These are phyloP conservation scores for Coemansia sp. DNA, from an alignment of 192 early-diverging fungal genomes.

Conservation along the genomic window DNA sequence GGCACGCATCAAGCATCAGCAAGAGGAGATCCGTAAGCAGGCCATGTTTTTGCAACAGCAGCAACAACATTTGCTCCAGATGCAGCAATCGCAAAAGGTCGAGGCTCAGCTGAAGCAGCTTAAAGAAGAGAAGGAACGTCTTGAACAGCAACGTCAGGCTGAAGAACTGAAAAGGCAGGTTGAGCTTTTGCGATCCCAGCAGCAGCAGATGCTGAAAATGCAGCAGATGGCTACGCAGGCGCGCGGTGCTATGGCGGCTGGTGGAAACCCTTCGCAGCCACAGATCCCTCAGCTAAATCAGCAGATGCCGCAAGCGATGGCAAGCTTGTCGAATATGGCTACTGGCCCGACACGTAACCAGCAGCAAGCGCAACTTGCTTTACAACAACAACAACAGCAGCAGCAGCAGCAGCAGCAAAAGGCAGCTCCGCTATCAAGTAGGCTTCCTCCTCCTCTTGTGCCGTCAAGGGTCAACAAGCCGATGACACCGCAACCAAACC, in stretches of 20 bases:
- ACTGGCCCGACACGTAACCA: neutral
- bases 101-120: conserved; percentile 52
- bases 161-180: conserved; percentile 44
- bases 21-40: conserved; percentile 50
- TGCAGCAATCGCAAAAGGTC: conserved; percentile 54
- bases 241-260: conserved; percentile 9
- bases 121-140: conserved; percentile 41
- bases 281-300: neutral
- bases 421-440: conserved; percentile 28
- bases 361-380: neutral
- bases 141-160: conserved; percentile 45
- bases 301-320: conserved; percentile 6
- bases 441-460: conserved; percentile 46
- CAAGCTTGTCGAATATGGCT: conserved; percentile 4
- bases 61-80: conserved; percentile 48
- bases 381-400: conserved; percentile 5
- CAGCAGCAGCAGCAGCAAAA: conserved; percentile 21
- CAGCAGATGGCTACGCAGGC: conserved; percentile 51
- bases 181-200: conserved; percentile 38
- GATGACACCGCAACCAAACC: conserved; percentile 10
- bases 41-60: conserved; percentile 49
- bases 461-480: conserved; percentile 31
- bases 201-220: conserved; percentile 53
- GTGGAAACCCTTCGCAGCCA: conserved; percentile 14
- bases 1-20: conserved; percentile 40